Base-by-base conservation (phyloP, 495 filamentous ascomycete species). In the Xylaria castorea region DNA sequence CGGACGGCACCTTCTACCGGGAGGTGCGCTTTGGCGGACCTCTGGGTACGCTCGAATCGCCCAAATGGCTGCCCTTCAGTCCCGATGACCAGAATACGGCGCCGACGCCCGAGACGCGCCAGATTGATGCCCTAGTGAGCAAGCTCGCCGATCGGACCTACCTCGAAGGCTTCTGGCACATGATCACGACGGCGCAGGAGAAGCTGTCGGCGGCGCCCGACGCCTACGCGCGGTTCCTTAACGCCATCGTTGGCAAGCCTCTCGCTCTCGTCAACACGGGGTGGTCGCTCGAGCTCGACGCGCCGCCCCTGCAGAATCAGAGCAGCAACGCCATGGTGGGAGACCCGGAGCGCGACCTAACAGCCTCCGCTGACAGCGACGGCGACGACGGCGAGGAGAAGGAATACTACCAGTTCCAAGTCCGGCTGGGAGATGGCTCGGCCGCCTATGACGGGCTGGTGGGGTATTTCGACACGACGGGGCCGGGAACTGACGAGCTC, bases 1-100 rank as follows among this genome's bases (percentile, higher is more conserved):
- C 71, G 0, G 85, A 88, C 55, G 88, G 88, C 2, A 82, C 75
- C 0, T 89, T 89, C 76, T 87, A 86, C 76, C 76, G 81, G 27
- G 88, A 88, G 71, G 74, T 88, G 1, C 81, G 82, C 18, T 2
- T 85, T 55, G 81, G 79, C 16, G 82, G 81, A 0, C 69, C 71
- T 5, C 58, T 51, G 1, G 77, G 76, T 0, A 72, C 75, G 1
- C 57, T 50, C 4, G 48, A 63, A 0, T 36, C 62, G 6, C 44
- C 62, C 6, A 80, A 80, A 30, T 87, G 82, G 81, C 73, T 82
- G 0, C 85, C 84, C 0, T 84, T 83, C 58, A 70, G 66, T 1
- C 66, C 68, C 3, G 40, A 36, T 46, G 70, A 72, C 1, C 20
- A 48, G 32, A 27, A 22, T 63, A 38, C 27, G 12, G 5, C 62